These are phyloP conservation scores for Puccinia triticina DNA, from an alignment of 1,284 basidiomycete genomes.

Conservation along the genomic window DNA sequence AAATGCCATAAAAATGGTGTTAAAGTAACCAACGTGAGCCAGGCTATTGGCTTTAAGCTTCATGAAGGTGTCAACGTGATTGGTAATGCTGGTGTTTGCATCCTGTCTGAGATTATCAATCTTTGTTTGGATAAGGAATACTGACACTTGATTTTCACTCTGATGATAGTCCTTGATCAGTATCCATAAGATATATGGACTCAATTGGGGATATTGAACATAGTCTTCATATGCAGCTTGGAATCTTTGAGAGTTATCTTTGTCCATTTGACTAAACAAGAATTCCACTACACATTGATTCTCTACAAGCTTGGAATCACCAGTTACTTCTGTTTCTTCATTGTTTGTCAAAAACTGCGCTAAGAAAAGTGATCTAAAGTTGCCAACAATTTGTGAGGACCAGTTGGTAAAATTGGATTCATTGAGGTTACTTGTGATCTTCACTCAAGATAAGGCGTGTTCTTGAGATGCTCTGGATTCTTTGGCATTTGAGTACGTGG, in stretches of 20 bases:
- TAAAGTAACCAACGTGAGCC: no score
- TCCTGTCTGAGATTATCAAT: background rate
- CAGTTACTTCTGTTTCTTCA: background rate
- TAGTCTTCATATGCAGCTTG: background rate
- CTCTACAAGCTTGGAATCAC: background rate
- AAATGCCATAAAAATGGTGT: no score
- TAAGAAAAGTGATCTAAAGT: background rate
- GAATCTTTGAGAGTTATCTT: conserved; percentile 8
- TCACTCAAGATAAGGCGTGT: background rate
- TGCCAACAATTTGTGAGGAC: background rate
- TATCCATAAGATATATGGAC: background rate
- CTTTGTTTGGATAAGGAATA: background rate
- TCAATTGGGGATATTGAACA: background rate
- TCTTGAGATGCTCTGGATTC: no score
- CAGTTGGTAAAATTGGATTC: background rate
- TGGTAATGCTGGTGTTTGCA: background rate
- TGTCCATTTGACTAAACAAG: background rate
- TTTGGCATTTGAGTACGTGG: no score
- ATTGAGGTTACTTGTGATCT: background rate
- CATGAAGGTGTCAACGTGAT: background rate
- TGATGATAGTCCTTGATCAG: background rate
- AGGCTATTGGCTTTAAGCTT: background rate
- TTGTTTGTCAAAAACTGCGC: background rate
- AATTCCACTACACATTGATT: background rate
- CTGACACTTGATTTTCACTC: background rate